Evolutionary conservation across 805 yeast species (phyloP).

Genomic region (Candida argentea): DNA sequence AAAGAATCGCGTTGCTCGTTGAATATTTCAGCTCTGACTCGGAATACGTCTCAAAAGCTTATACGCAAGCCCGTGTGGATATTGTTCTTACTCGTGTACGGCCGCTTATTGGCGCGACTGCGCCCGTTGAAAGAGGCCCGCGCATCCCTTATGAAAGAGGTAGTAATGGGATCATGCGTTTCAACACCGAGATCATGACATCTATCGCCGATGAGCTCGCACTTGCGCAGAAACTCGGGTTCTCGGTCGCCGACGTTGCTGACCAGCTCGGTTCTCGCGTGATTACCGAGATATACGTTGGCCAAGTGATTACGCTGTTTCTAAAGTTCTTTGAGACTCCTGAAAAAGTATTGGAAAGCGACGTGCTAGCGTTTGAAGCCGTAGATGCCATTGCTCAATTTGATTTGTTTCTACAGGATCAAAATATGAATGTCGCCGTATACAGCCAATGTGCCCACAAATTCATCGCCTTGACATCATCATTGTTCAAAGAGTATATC

Average conservation of each 20-base stretch:
- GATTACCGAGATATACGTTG: constrained; percentile 5
- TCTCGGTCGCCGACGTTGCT: constrained; percentile 1
- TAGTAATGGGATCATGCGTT: constrained; percentile 45
- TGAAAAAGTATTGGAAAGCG: constrained; percentile 12
- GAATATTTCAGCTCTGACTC: constrained; percentile 6
- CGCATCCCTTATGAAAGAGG: constrained; percentile 50
- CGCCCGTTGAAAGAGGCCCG: constrained; percentile 22
- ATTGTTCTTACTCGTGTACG: constrained; percentile 35
- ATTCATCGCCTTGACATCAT: constrained; percentile 14
- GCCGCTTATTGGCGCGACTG: constrained; percentile 36
- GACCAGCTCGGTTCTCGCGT: constrained; percentile 6
- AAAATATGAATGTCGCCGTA: constrained; percentile 5
- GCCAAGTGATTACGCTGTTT: constrained; percentile 8
- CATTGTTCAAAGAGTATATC: constrained; percentile 48
- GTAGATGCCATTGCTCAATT: constrained; percentile 32
- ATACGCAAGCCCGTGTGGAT: constrained; percentile 13
- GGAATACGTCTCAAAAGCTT: constrained; percentile 5
- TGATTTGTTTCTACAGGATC: constrained; percentile 9
- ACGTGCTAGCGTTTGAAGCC: constrained; percentile 26
- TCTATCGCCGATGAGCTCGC: constrained; percentile 41
- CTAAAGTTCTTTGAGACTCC: constrained; percentile 8
- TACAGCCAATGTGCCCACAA: constrained; percentile 5
- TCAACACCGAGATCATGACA: constrained; percentile 41
- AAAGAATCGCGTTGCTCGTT: constrained; percentile 6
- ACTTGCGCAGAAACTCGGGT: constrained; percentile 10